A percentile compares a stretch with the other conserved stretches of the same genome.
Evolutionary conservation across 129 eudicot species (phyloP).

Genomic region (Pseudognaphalium luteoalbum): DNA sequence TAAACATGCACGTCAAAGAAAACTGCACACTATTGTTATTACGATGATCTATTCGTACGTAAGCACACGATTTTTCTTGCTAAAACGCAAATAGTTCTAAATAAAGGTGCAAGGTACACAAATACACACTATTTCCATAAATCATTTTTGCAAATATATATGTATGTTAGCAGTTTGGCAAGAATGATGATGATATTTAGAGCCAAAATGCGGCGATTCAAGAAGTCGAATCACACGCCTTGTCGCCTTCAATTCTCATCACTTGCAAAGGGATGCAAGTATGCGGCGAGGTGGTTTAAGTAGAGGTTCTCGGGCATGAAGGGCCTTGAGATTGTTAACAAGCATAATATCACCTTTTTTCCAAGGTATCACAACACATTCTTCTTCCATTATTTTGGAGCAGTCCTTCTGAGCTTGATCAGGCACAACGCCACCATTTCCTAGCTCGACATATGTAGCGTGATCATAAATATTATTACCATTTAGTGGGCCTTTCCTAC

Average conservation of each 20-base stretch:
- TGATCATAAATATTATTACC: slow-evolving; percentile 23
- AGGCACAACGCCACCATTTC: slow-evolving; percentile 10
- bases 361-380: slow-evolving; percentile 28
- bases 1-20: too few species aligned
- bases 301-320: slow-evolving; percentile 9
- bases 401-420: not conserved
- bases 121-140: too few species aligned
- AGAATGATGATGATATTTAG: too few species aligned
- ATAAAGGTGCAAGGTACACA: too few species aligned
- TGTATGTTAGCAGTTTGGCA: too few species aligned
- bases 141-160: too few species aligned
- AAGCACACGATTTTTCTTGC: too few species aligned
- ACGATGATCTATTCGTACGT: too few species aligned
- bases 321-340: slow-evolving; percentile 15
- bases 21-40: too few species aligned
- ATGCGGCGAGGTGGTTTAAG: slow-evolving; percentile 21
- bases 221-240: too few species aligned
- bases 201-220: too few species aligned
- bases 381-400: slow-evolving; percentile 20
- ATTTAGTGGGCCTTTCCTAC: slow-evolving; percentile 4
- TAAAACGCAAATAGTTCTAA: too few species aligned
- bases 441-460: slow-evolving; percentile 38
- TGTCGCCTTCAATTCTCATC: not conserved
- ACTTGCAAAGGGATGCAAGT: slow-evolving; percentile 25
- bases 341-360: slow-evolving; percentile 27